Conservation (phyloP, 2,329 filamentous ascomycete genomes). For the Aureobasidium vineae region DNA sequence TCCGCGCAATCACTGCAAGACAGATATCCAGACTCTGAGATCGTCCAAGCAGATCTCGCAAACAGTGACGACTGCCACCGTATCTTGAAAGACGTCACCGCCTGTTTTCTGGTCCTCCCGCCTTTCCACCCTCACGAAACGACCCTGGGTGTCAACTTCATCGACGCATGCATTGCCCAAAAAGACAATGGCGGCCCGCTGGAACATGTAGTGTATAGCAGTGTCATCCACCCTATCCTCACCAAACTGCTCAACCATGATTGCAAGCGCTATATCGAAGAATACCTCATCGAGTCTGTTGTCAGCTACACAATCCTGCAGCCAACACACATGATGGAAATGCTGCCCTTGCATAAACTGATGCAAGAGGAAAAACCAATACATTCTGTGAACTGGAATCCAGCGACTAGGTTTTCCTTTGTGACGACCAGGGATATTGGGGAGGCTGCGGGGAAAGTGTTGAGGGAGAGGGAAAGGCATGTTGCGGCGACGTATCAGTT, state of each 20-base stretch:
- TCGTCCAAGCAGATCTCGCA: slow-evolving; percentile 38
- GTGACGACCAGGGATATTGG: slow-evolving; percentile 35
- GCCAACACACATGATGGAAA: slow-evolving; percentile 41
- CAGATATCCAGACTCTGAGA: slow-evolving; percentile 38
- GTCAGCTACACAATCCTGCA: slow-evolving; percentile 41
- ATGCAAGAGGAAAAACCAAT: slow-evolving; percentile 31
- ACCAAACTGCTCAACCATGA: slow-evolving; percentile 42
- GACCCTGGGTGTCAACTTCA: slow-evolving; percentile 39
- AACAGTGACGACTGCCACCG: slow-evolving; percentile 30
- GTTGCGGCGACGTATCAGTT: slow-evolving; percentile 36
- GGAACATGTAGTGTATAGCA: slow-evolving; percentile 41
- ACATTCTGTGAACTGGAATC: slow-evolving; percentile 32
- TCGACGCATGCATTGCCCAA: slow-evolving; percentile 39
- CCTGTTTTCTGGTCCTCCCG: slow-evolving; percentile 40
- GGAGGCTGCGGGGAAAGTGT: slow-evolving; percentile 32
- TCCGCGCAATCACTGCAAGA: slow-evolving; percentile 35
- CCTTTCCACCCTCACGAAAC: slow-evolving; percentile 40
- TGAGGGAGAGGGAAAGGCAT: slow-evolving; percentile 35
- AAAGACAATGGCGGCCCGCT: slow-evolving; percentile 30
- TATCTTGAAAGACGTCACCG: slow-evolving; percentile 37
- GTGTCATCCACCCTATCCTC: slow-evolving; percentile 38
- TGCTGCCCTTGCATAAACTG: slow-evolving; percentile 32
- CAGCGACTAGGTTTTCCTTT: slow-evolving; percentile 33
- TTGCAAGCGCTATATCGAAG: slow-evolving; percentile 40
- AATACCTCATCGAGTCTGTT: slow-evolving; percentile 39